A percentile compares a stretch with the other conserved stretches of the same genome.
phyloP scores from a whole-genome alignment of 495 filamentous ascomycete species.

The Daldinia bambusicola region DNA sequence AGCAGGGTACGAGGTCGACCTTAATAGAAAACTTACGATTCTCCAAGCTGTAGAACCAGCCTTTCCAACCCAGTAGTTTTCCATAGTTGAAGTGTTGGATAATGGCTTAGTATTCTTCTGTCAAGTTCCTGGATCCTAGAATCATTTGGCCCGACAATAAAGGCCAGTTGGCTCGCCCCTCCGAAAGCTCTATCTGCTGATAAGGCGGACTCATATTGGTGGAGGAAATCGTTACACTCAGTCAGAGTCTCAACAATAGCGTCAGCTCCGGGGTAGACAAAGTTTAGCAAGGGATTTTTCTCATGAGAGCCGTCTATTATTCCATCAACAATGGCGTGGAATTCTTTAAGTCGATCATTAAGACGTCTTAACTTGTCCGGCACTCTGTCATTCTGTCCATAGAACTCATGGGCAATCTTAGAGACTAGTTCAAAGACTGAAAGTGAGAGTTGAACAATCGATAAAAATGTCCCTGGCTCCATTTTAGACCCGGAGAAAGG shows the following conservation, averaged over 20 bases:
- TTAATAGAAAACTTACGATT: slow-evolving; percentile 28
- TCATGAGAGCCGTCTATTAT: slow-evolving; percentile 19
- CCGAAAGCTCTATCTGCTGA: slow-evolving; percentile 10
- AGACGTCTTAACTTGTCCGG: slow-evolving; percentile 35
- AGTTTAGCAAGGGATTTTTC: slow-evolving; percentile 18
- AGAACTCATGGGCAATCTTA: slow-evolving; percentile 36
- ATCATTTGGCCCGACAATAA: slow-evolving; percentile 32
- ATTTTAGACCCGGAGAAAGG: slow-evolving; percentile 34
- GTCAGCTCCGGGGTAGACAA: slow-evolving; percentile 20
- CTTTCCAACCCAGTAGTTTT: slow-evolving; percentile 15
- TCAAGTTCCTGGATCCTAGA: slow-evolving; percentile 38
- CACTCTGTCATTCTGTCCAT: slow-evolving; percentile 27
- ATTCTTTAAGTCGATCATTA: slow-evolving; percentile 34
- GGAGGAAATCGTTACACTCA: slow-evolving; percentile 42
- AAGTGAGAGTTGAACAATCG: slow-evolving; percentile 39
- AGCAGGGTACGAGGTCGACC: neutral
- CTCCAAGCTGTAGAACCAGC: slow-evolving; percentile 17
- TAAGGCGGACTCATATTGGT: slow-evolving; percentile 38
- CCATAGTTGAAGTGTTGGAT: slow-evolving; percentile 34
- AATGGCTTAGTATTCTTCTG: slow-evolving; percentile 36
- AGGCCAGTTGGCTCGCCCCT: slow-evolving; percentile 23
- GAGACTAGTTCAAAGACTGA: slow-evolving; percentile 34
- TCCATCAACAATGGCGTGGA: slow-evolving; percentile 27
- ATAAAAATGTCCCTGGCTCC: slow-evolving; percentile 40
- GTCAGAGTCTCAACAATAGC: slow-evolving; percentile 38